Base-by-base conservation (phyloP, 2,329 filamentous ascomycete genomes). In the Nothophaeocryptopus gaeumannii region DNA sequence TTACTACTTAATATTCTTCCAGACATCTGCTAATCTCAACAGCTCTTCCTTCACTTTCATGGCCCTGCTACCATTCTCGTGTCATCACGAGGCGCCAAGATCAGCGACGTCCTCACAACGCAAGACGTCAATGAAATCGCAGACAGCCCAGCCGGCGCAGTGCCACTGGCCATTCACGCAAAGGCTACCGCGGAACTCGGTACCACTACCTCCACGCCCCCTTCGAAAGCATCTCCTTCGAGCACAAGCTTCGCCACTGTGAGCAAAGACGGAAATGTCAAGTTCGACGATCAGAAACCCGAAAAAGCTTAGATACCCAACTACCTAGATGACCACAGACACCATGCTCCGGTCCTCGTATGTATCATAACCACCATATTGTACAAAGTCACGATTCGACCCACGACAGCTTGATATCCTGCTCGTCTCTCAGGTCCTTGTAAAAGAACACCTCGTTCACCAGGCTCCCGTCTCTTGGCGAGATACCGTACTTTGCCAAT, bases 41-140 rank as follows among this genome's bases (percentile, higher is more conserved):
- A 83, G 71, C 76, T 97, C 20, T 97, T 97, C 71, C 75, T 99
- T 30, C 87, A 88, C 64, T 96, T 99, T 67, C 81, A 85, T 49
- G 93, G 93, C 0, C 93, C 93, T 2, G 82, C 81, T 5, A 96
- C 88, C 2, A 81, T 99, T 41, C 78, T 97, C 37, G 76, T 99
- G 63, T 95, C 95, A 56, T 95, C 89, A 45, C 83, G 92, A n/a
- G 90, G 85, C 11, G 82, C 88, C 15, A 79, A 86, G 12, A 74
- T 95, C 37, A 83, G 82, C 45, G 92, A 99, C 58, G 81, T 88
- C 2, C 75, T 99, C 58, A 88, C 85, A 4, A 77, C 79, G 26
- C 80, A 84, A 42, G 85, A 99, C 58, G 81, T 97, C 48, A 91
- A 95, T 59, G 93, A 97, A 72, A 88, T 96, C 53, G 92, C 92